Conservation (phyloP, 352 stramenopile genomes). For the Phytophthora hibernalis region DNA sequence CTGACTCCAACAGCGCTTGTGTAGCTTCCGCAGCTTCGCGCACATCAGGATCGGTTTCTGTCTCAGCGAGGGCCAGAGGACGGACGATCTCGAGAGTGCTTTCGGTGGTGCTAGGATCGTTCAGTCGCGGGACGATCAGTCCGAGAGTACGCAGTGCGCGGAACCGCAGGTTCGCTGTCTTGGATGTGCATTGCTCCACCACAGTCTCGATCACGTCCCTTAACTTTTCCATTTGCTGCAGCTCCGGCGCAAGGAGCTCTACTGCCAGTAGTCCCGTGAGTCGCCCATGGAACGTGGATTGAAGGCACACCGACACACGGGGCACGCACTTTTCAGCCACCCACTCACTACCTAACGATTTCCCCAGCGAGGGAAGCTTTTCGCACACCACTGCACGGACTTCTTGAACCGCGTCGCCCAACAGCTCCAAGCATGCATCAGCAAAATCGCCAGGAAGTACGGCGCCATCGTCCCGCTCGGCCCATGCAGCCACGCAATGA, state of each 20-base stretch:
- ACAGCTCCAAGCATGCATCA: slow-evolving; percentile 70
- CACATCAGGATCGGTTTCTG: slow-evolving; percentile 77
- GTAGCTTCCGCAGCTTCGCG: slow-evolving; percentile 75
- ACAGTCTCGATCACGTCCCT: slow-evolving; percentile 69
- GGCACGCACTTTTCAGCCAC: slow-evolving; percentile 73
- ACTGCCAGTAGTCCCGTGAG: slow-evolving; percentile 76
- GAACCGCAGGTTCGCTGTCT: slow-evolving; percentile 85
- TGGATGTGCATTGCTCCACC: slow-evolving; percentile 79
- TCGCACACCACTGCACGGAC: slow-evolving; percentile 71
- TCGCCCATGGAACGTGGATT: slow-evolving; percentile 76
- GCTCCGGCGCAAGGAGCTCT: slow-evolving; percentile 64
- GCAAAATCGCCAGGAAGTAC: slow-evolving; percentile 73
- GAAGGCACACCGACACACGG: slow-evolving; percentile 65
- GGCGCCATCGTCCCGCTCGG: slow-evolving; percentile 66
- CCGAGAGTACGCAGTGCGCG: slow-evolving; percentile 75
- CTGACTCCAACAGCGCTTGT: slow-evolving; percentile 56
- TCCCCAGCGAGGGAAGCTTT: slow-evolving; percentile 69
- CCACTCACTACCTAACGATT: slow-evolving; percentile 82
- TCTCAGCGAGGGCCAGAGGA: slow-evolving; percentile 62
- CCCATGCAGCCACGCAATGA: slow-evolving; percentile 85
- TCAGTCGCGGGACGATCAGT: slow-evolving; percentile 70
- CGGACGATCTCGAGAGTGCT: slow-evolving; percentile 82
- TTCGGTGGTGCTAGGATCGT: slow-evolving; percentile 68
- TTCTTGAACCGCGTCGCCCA: slow-evolving; percentile 75
- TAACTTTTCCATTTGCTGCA: slow-evolving; percentile 78